A percentile compares a stretch with the other conserved stretches of the same genome.
These are phyloP conservation scores for Omphalotus olearius DNA, from an alignment of 1,284 basidiomycete genomes.

Conservation along the genomic window DNA sequence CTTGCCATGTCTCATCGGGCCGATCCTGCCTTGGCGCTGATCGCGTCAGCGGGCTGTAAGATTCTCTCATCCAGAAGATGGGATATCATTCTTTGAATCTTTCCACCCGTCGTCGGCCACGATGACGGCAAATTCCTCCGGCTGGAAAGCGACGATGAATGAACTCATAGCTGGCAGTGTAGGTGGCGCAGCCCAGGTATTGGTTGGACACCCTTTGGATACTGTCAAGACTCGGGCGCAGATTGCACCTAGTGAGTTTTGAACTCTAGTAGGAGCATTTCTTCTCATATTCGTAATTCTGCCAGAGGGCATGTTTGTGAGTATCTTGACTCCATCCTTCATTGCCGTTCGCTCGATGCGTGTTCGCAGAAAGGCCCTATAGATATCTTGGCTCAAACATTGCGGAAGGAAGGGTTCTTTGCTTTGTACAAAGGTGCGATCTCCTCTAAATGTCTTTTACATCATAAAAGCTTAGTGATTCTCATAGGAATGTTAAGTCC, in stretches of 20 bases:
- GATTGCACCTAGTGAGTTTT: conserved; percentile 38
- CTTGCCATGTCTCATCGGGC: too few relatives aligned
- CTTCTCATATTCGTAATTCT: not conserved
- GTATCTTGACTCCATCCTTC: conserved; percentile 25
- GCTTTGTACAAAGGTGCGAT: conserved; percentile 85
- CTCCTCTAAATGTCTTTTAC: not conserved
- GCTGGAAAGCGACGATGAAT: conserved; percentile 30
- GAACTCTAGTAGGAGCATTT: not conserved
- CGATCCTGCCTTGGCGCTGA: not conserved
- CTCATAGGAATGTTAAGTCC: conserved; percentile 85
- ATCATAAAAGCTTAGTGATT: not conserved
- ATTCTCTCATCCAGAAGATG: conserved; percentile 10
- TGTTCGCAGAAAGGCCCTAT: conserved; percentile 77
- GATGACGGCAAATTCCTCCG: conserved; percentile 10
- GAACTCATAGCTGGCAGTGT: conserved; percentile 50
- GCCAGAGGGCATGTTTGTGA: conserved; percentile 77
- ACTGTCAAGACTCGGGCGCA: conserved; percentile 57
- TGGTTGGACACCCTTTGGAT: conserved; percentile 63
- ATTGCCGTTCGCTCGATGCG: not conserved
- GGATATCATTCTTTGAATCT: not conserved
- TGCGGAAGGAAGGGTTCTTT: conserved; percentile 84
- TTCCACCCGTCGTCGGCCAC: not conserved
- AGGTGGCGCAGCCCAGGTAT: conserved; percentile 46
- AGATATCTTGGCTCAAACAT: conserved; percentile 80
- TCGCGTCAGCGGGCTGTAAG: conserved; percentile 7